These are phyloP conservation scores for Ganoderma boninense DNA, from an alignment of 1,284 basidiomycete genomes.

Conservation along the genomic window DNA sequence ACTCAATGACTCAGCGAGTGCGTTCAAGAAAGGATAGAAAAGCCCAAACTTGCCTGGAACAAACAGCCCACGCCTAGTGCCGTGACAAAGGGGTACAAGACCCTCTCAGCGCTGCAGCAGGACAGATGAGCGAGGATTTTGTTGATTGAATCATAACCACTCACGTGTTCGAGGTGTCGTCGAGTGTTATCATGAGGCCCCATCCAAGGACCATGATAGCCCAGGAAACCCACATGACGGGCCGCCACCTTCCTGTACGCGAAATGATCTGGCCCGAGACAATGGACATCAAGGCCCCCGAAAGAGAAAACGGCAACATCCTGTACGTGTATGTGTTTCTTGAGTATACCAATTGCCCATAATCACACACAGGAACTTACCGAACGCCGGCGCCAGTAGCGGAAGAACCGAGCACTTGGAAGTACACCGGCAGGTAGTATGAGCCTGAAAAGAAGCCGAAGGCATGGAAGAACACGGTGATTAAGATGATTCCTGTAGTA, in stretches of 20 bases:
- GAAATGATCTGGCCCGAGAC: slow-evolving; percentile 68
- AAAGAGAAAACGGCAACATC: slow-evolving; percentile 82
- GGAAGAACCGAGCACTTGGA: slow-evolving; percentile 79
- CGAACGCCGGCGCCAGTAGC: slow-evolving; percentile 79
- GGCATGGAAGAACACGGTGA: slow-evolving; percentile 73
- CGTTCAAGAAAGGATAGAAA: not conserved
- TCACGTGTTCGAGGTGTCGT: slow-evolving; percentile 55
- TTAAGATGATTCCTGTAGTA: slow-evolving; percentile 18
- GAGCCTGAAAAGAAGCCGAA: slow-evolving; percentile 71
- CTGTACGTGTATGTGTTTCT: slow-evolving; percentile 41
- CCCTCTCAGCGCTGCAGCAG: slow-evolving; percentile 59
- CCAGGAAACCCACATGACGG: slow-evolving; percentile 68
- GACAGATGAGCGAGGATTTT: slow-evolving; percentile 1
- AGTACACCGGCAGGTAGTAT: slow-evolving; percentile 82
- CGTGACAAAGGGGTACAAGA: slow-evolving; percentile 66
- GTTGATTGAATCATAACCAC: slow-evolving; percentile 14
- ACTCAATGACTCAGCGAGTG: not conserved
- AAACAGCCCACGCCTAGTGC: slow-evolving; percentile 68
- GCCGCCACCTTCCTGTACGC: slow-evolving; percentile 68
- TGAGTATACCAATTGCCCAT: not conserved
- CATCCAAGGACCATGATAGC: slow-evolving; percentile 65
- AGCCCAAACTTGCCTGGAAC: slow-evolving; percentile 58
- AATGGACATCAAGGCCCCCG: slow-evolving; percentile 63
- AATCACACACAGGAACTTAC: slow-evolving; percentile 45
- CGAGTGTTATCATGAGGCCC: slow-evolving; percentile 69